Evolutionary conservation across 352 stramenopile species (phyloP), one percentile per base, ranked within the genome.

Genomic region (Pythium aristosporum): DNA sequence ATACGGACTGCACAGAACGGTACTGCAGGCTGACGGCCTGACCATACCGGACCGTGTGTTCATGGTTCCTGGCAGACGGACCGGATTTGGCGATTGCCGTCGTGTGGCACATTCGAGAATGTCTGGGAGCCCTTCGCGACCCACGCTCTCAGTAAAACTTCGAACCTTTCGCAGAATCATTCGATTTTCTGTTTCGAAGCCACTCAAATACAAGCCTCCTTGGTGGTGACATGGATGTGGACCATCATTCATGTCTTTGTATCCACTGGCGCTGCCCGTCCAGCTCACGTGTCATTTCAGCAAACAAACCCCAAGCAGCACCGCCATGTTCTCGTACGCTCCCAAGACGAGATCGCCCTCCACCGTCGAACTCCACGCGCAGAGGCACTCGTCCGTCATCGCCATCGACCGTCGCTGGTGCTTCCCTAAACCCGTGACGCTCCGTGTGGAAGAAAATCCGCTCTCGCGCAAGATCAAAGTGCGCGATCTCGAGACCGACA

Each of bases 371-470:
- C 55, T 61, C 28, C 23, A 53, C 18, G 13, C 55, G 5, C 55
- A 61, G 30, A 44, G 23, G 15, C 55, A 61, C 15, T 28, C 18
- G 28, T 42, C 55, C 2, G 23, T 61, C 42, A 44, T 61, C 11
- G 55, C 42, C 30, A 51, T 61, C 18, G 55, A 52, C 42, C 55
- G 43, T 16, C 42, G 43, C 42, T 61, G 55, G 55, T 61, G 55
- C 5, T 61, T 54, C 11, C 3, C 25, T 1, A 53, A 25, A 20
- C 25, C 55, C 5, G 28, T 37, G 43, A 52, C 42, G 32, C 55
- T 61, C 43, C 55, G 53, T 20, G 42, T 61, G 10, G 55, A 61
- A 44, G 55, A 61, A 18, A 61, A 52, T 23, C 55, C 55, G 20
- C n/a, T 61, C 41, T 43, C 55, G 6, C 55, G 55, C 28, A 61